Percentiles rank a stretch among this genome's conserved stretches.
These are phyloP conservation scores for Aspergillus nanangensis DNA, from an alignment of 495 filamentous ascomycete species.

Conservation along the genomic window DNA sequence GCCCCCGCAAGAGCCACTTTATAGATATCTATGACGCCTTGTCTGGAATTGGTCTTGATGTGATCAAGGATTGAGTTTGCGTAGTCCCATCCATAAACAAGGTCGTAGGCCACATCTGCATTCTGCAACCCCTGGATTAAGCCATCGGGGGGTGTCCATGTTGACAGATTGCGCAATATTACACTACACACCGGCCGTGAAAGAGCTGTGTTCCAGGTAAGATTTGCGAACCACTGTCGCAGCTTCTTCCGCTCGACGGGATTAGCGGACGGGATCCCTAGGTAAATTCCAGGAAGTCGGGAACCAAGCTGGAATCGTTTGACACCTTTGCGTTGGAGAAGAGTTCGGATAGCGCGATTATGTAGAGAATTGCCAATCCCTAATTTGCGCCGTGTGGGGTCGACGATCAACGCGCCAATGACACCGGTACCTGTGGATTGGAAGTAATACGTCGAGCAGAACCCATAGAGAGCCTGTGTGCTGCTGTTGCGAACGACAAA, in stretches of 20 bases:
- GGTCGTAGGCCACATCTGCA: conserved; percentile 56
- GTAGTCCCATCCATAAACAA: conserved; percentile 76
- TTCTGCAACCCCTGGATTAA: conserved; percentile 65
- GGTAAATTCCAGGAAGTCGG: conserved; percentile 71
- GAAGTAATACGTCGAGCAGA: conserved; percentile 81
- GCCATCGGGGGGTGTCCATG: conserved; percentile 71
- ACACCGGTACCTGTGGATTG: conserved; percentile 64
- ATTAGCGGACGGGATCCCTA: conserved; percentile 66
- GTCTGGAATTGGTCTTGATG: conserved; percentile 67
- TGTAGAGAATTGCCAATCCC: conserved; percentile 84
- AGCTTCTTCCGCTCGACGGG: conserved; percentile 56
- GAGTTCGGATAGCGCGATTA: conserved; percentile 68
- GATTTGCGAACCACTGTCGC: conserved; percentile 61
- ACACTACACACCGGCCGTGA: conserved; percentile 63
- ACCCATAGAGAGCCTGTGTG: conserved; percentile 82
- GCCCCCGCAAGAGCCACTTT: conserved; percentile 68
- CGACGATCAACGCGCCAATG: conserved; percentile 80
- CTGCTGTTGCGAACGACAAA: conserved; percentile 90
- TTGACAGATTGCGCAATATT: conserved; percentile 58
- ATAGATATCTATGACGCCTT: conserved; percentile 82
- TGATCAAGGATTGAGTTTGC: conserved; percentile 71
- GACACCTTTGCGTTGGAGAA: conserved; percentile 63
- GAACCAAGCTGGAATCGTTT: conserved; percentile 76
- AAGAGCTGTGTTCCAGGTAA: conserved; percentile 63
- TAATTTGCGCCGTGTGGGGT: conserved; percentile 74